These are phyloP conservation scores for Taiwanofungus camphoratus DNA, from an alignment of 1,284 basidiomycete species.

Conservation along the genomic window DNA sequence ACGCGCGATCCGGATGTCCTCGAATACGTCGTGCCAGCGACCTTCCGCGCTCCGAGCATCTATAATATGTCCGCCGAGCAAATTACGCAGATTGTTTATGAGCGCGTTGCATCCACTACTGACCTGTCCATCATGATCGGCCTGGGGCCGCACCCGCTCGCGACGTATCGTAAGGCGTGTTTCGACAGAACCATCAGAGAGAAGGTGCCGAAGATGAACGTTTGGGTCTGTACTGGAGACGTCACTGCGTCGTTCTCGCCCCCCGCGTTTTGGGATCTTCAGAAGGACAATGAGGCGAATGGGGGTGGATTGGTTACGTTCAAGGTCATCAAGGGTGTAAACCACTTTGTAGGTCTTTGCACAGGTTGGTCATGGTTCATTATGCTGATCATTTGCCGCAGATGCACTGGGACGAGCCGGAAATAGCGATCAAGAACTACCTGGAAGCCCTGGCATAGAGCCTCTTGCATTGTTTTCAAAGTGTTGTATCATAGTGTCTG, in stretches of 20 bases:
- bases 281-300: conserved; percentile 1
- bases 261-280: not conserved
- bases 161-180: not conserved
- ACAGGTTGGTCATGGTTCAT: not conserved
- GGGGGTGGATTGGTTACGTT: not conserved
- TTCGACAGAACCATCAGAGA: not conserved
- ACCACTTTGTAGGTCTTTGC: conserved; percentile 2
- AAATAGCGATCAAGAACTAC: not conserved
- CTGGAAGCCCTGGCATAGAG: not conserved
- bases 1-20: not conserved
- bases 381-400: not conserved
- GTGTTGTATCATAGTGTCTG: no score
- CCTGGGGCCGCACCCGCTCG: not conserved
- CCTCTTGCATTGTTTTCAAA: no score
- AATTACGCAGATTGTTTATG: not conserved
- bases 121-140: not conserved
- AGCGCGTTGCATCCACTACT: not conserved
- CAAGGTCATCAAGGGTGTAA: not conserved
- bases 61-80: not conserved
- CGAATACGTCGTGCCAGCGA: not conserved
- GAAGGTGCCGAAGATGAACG: not conserved
- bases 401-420: not conserved
- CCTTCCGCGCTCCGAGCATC: not conserved
- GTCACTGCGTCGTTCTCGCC: not conserved
- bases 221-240: not conserved